These are phyloP conservation scores for Diplodia corticola DNA, from an alignment of 2,329 filamentous ascomycete genomes.

Conservation along the genomic window DNA sequence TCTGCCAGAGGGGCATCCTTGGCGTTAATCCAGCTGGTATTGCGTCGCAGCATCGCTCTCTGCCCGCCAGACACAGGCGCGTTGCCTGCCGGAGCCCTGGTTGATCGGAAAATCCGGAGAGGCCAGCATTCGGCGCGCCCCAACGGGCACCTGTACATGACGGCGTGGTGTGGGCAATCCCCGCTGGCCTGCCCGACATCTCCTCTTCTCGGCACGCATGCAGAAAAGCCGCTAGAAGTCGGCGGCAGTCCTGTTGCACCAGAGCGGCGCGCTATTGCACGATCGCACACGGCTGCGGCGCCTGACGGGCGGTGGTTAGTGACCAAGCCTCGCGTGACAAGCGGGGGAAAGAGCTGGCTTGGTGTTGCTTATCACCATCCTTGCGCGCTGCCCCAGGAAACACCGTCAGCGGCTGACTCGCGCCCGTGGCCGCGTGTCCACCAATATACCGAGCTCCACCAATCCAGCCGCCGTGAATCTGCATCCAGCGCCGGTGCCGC, in stretches of 20 bases:
- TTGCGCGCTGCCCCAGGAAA: neutral
- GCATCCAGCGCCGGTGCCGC: neutral
- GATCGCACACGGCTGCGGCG: neutral
- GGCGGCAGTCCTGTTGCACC: neutral
- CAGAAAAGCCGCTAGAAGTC: neutral
- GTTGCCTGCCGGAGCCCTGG: neutral
- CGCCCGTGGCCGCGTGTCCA: slow-evolving; percentile 14
- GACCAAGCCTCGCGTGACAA: slow-evolving; percentile 18
- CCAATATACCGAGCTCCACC: slow-evolving; percentile 13
- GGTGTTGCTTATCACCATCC: slow-evolving; percentile 20
- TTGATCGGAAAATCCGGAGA: neutral
- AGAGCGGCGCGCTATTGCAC: neutral
- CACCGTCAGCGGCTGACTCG: slow-evolving; percentile 21
- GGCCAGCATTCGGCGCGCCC: neutral
- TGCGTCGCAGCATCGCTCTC: neutral
- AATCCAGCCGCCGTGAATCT: slow-evolving; percentile 1
- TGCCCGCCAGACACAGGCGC: neutral
- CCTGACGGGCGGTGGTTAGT: neutral
- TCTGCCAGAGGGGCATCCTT: neutral
- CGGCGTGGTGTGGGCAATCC: neutral
- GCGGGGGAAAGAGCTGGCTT: neutral
- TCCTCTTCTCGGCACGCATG: slow-evolving; percentile 3
- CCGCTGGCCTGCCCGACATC: neutral
- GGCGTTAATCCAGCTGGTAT: neutral
- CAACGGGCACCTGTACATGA: slow-evolving; percentile 6